Evolutionary conservation across 441 rosid species (phyloP).

Genomic region (Pelargonium cotyledonis): DNA sequence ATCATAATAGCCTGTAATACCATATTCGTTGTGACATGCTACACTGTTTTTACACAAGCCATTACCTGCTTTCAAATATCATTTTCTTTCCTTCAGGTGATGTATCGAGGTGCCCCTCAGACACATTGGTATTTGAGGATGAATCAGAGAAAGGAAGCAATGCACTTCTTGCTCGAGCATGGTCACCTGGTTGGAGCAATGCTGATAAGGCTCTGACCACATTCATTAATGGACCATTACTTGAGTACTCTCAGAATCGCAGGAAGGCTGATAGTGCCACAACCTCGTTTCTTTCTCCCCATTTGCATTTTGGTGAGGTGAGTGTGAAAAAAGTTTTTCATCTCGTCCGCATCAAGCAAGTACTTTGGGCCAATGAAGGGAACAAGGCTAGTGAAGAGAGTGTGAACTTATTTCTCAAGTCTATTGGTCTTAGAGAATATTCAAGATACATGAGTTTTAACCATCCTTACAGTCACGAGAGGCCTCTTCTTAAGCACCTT

Average conservation of each 20-base stretch:
- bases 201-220: conserved; percentile 87
- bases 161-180: conserved; percentile 92
- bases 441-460: conserved; percentile 90
- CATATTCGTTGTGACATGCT: too few species aligned
- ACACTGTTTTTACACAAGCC: background rate
- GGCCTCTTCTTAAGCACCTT: conserved; percentile 88
- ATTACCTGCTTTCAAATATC: conserved; percentile 13
- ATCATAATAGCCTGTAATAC: too few species aligned
- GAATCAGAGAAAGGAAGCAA: conserved; percentile 93
- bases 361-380: conserved; percentile 91
- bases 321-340: conserved; percentile 92
- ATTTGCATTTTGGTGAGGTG: conserved; percentile 93
- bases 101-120: conserved; percentile 59
- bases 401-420: conserved; percentile 82
- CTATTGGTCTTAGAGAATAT: conserved; percentile 92
- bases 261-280: conserved; percentile 96
- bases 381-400: conserved; percentile 88
- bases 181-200: conserved; percentile 97
- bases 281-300: conserved; percentile 91
- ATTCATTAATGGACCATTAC: conserved; percentile 73
- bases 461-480: conserved; percentile 88
- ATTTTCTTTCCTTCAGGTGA: conserved; percentile 48
- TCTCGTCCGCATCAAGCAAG: conserved; percentile 85
- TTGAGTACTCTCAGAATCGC: conserved; percentile 80
- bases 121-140: conserved; percentile 71